Evolutionary conservation across 192 early-diverging fungal species (phyloP), one percentile per base, ranked within the genome.

Genomic region (Phycomyces blakesleeanus): DNA sequence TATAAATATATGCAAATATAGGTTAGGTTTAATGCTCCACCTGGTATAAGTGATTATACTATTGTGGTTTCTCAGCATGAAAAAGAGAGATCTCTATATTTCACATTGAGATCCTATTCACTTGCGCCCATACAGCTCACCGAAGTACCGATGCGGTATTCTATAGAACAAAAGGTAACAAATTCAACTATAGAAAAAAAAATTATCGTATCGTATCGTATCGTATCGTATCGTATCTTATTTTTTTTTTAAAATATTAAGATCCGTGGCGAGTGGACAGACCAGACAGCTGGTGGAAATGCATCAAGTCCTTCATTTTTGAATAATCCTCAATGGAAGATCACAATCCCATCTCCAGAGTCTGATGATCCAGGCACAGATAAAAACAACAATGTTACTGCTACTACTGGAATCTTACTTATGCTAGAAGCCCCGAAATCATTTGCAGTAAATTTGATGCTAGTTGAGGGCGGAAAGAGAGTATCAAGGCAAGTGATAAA

Each of bases 21-120:
- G 73, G 74, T 84, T n/a, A 74, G 84, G 15, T 88, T 92, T 61
- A 79, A 76, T 51, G 84, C 84, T 1, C 81, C 86, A 1, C 63
- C 74, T 38, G 83, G 83, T 18, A 69, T 78, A 54, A 77, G 66
- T 15, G 59, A 78, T 26, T 90, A 88, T 68, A 93, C 91, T 0
- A 75, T 93, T 64, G 92, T 96, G 14, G 74, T 93, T 18, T 90
- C 89, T 4, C 92, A 94, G 71, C 87, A 86, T 65, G 80, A 91
- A 41, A 90, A 89, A 64, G 74, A 69, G 1, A 71, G 81, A 57
- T 57, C 87, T 16, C 76, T 94, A n/a, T 82, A 85, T 59, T 94
- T 91, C 63, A 89, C 90, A 3, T 66, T 96, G 54, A 78, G 89
- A 41, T 87, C 77, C 0, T 89, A 87, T 63, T 83, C 84, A 20